These are phyloP conservation scores for Bipolaris victoriae DNA, from an alignment of 2,329 filamentous ascomycete genomes.

Conservation along the genomic window DNA sequence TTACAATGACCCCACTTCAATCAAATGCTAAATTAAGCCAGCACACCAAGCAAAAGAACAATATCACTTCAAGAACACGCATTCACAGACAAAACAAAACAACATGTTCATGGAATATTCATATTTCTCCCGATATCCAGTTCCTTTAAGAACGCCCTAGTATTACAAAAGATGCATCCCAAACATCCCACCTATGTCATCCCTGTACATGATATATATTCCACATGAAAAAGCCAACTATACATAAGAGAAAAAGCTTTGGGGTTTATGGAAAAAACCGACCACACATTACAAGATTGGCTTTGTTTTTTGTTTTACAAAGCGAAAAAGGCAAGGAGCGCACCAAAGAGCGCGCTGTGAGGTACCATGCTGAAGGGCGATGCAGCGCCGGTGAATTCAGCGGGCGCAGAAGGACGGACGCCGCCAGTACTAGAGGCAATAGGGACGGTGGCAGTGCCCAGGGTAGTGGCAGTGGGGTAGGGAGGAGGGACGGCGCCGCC, in stretches of 20 bases:
- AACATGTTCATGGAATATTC: not conserved
- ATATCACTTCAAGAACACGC: not conserved
- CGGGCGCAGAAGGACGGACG: conserved; percentile 23
- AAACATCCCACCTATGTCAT: not conserved
- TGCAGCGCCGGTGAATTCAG: conserved; percentile 47
- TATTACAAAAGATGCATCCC: not conserved
- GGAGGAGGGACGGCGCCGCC: conserved; percentile 20
- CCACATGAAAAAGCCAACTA: conserved; percentile 2
- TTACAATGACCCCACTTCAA: not conserved
- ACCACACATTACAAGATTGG: not conserved
- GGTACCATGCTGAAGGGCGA: conserved; percentile 31
- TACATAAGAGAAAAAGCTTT: conserved; percentile 1
- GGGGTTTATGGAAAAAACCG: not conserved
- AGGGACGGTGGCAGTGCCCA: conserved; percentile 23
- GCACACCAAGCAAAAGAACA: too few species aligned
- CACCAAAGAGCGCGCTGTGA: conserved; percentile 36
- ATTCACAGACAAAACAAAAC: not conserved
- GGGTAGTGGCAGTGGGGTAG: conserved; percentile 33
- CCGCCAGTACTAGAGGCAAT: conserved; percentile 36
- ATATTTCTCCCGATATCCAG: not conserved
- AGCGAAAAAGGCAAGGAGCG: conserved; percentile 42
- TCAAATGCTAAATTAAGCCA: too few species aligned
- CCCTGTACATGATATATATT: not conserved
- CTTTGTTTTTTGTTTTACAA: conserved; percentile 25
- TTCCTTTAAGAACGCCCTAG: not conserved